Conservation (phyloP, 768 basidiomycete species). For the Tephrocybe sp. region DNA sequence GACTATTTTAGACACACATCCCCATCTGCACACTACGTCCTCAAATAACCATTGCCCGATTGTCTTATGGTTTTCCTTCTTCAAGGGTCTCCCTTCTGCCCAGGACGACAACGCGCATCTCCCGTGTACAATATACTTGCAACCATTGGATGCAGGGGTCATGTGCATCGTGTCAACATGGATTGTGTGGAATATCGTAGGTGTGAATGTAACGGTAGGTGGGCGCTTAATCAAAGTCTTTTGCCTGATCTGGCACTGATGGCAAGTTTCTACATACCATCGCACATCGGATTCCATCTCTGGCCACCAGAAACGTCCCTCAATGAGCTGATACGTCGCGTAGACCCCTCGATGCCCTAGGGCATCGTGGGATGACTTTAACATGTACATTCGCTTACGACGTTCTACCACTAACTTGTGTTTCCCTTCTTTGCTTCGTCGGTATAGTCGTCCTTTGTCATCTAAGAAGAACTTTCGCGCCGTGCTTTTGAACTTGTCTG, state of each 20-base stretch:
- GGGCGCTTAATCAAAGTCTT: constrained; percentile 23
- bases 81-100: constrained; percentile 20
- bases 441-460: background rate
- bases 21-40: constrained; percentile 35
- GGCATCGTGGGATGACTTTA: constrained; percentile 22
- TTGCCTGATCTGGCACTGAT: constrained; percentile 27
- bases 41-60: constrained; percentile 25
- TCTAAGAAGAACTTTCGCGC: background rate
- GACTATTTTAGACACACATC: constrained; percentile 26
- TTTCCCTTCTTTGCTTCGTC: constrained; percentile 8
- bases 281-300: constrained; percentile 22
- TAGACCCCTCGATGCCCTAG: constrained; percentile 16
- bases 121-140: constrained; percentile 23
- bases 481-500: background rate
- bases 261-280: constrained; percentile 32
- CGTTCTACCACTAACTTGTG: constrained; percentile 21
- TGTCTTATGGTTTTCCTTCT: constrained; percentile 17
- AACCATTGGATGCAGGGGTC: constrained; percentile 17
- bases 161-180: constrained; percentile 29
- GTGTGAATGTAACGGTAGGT: constrained; percentile 22
- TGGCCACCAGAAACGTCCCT: constrained; percentile 22
- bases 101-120: constrained; percentile 21
- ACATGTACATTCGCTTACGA: constrained; percentile 13
- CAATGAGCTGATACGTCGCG: background rate
- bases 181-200: constrained; percentile 23